Evolutionary conservation across 768 basidiomycete genomes (phyloP), one percentile per base, ranked within the genome.

Genomic region (Termitomyces sp.): DNA sequence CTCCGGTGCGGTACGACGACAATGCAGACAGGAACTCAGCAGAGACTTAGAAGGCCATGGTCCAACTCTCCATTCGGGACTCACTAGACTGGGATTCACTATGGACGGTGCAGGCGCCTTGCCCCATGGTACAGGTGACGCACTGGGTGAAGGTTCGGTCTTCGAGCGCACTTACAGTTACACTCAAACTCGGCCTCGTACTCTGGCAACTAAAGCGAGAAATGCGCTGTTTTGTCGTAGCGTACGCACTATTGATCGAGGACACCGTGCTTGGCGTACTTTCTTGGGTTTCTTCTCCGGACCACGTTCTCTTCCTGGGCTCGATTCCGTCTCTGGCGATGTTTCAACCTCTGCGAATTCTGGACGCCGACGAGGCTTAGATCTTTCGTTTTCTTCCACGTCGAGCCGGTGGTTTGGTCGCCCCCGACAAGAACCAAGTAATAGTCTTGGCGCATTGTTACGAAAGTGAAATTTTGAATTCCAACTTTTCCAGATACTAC

Each of bases 321-420:
- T 21, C 28, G 50, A 8, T 11, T 39, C 40, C 39, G 27, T 5
- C 27, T 5, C 35, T 44, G 58, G 23, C 19, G 41, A 48, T 25
- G 17, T 17, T 11, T 56, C 48, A 1, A 27, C 45, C 19, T 17
- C 21, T 49, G 16, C 16, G 5, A 28, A 40, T 39, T 25, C 41
- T 21, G 37, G 39, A 23, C 49, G 55, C 9, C 55, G 60, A n/a
- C 42, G 27, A 53, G 39, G 58, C 41, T 57, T 59, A 49, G 61
- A 57, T 52, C 49, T 57, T 21, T 57, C 49, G 1, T 53, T 55
- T 40, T 48, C 37, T 23, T 51, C 50, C 10, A 37, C 35, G 25
- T 51, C 50, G 50, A 51, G 25, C 50, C 37, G 37, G n/a, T 40
- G 50, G 50, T 51, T 51, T 40, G 50, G 50, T n/a, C 39, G 17